These are phyloP conservation scores for Rhinocladiella similis DNA, from an alignment of 2,329 filamentous ascomycete species.

Conservation along the genomic window DNA sequence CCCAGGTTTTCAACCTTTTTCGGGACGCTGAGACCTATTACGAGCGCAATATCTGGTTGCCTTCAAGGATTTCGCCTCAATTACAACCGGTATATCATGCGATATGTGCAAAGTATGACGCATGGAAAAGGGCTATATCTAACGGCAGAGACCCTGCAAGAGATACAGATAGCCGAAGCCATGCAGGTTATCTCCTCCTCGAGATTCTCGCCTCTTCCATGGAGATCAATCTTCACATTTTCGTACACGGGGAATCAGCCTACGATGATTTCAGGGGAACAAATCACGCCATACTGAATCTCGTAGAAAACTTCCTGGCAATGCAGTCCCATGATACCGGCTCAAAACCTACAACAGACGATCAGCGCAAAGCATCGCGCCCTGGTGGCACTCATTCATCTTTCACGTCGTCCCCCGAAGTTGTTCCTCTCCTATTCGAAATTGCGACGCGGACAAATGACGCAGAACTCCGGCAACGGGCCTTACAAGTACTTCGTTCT, in stretches of 20 bases:
- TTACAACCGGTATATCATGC: neutral
- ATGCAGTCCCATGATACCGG: neutral
- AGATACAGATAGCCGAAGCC: neutral
- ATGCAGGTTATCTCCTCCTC: neutral
- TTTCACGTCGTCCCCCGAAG: neutral
- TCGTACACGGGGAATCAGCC: slow-evolving; percentile 1
- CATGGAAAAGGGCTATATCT: neutral
- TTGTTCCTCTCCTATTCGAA: slow-evolving; percentile 1
- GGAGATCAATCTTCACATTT: neutral
- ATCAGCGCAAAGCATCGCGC: neutral
- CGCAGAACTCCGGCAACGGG: neutral
- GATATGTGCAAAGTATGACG: neutral
- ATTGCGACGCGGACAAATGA: slow-evolving; percentile 4
- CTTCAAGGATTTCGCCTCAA: neutral
- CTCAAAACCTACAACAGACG: neutral
- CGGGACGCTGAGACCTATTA: neutral
- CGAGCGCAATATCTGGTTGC: neutral
- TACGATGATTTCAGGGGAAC: neutral
- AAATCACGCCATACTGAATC: slow-evolving; percentile 1
- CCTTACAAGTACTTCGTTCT: neutral
- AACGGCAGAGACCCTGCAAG: too few species aligned
- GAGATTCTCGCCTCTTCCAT: neutral
- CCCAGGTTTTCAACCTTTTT: neutral
- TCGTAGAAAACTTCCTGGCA: neutral
- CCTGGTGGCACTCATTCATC: neutral